phyloP scores from a whole-genome alignment of 768 basidiomycete genomes.

The Pleurotus sapidus region DNA sequence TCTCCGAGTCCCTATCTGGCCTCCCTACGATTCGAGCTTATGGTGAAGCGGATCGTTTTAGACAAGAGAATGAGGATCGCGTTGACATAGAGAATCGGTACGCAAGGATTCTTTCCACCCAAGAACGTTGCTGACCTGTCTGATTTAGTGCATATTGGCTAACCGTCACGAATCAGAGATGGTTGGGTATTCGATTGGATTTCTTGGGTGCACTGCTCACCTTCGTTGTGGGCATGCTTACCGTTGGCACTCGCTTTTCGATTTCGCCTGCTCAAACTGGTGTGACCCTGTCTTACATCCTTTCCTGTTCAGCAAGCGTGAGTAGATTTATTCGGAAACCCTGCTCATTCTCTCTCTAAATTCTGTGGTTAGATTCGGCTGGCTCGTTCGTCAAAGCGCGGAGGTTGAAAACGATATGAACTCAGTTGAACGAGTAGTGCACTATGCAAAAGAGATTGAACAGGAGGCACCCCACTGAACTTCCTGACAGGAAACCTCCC shows the following conservation, averaged over 20 bases:
- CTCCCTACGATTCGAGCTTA: constrained; percentile 88
- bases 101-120: constrained; percentile 9
- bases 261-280: constrained; percentile 82
- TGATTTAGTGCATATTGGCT: constrained; percentile 74
- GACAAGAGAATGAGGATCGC: constrained; percentile 66
- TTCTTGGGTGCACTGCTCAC: constrained; percentile 71
- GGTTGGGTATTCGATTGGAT: constrained; percentile 91
- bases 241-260: constrained; percentile 68
- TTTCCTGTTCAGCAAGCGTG: constrained; percentile 73
- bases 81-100: constrained; percentile 84
- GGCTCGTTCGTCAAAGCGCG: constrained; percentile 73
- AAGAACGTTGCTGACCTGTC: neutral
- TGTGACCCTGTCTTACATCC: constrained; percentile 74
- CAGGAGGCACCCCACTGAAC: constrained; percentile 75
- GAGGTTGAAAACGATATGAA: constrained; percentile 96
- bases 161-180: constrained; percentile 83
- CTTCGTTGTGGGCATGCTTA: constrained; percentile 76
- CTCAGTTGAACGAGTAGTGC: constrained; percentile 79
- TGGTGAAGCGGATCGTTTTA: constrained; percentile 74
- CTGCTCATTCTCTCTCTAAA: neutral
- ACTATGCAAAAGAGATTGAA: constrained; percentile 79
- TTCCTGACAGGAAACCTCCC: constrained; percentile 57
- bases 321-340: constrained; percentile 9
- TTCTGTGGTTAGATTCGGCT: constrained; percentile 51
- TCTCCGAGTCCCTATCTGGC: constrained; percentile 87